These are phyloP conservation scores for Colletotrichum acutatum DNA, from an alignment of 2,329 filamentous ascomycete species.

Conservation along the genomic window DNA sequence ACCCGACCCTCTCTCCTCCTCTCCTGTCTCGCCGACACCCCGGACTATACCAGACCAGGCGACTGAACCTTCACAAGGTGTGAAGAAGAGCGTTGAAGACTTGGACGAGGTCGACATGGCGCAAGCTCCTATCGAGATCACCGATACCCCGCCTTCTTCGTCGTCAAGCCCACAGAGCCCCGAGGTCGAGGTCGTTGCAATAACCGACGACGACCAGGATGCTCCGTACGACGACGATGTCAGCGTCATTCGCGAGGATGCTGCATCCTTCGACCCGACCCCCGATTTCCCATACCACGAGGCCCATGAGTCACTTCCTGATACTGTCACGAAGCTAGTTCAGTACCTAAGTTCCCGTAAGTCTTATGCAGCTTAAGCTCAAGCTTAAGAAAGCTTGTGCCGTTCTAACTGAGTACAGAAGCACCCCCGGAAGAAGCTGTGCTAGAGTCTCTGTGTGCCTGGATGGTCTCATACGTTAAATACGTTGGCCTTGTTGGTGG, in stretches of 20 bases:
- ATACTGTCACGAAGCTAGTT: constrained; percentile 49
- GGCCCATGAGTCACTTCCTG: constrained; percentile 42
- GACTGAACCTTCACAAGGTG: constrained; percentile 24
- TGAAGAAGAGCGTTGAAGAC: constrained; percentile 59
- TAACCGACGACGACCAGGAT: constrained; percentile 49
- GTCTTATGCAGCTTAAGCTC: background rate
- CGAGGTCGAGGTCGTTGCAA: constrained; percentile 54
- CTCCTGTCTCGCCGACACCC: constrained; percentile 54
- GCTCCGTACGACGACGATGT: constrained; percentile 43
- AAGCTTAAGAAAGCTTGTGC: too few relatives aligned
- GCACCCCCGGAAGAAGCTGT: constrained; percentile 55
- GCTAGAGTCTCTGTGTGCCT: constrained; percentile 57
- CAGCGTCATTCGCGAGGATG: constrained; percentile 30
- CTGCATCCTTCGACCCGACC: constrained; percentile 53
- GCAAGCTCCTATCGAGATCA: constrained; percentile 39
- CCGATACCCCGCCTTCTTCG: constrained; percentile 45
- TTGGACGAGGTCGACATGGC: constrained; percentile 51
- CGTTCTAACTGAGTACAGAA: constrained; percentile 49
- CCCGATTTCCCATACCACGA: constrained; percentile 58
- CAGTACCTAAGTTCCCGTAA: constrained; percentile 49
- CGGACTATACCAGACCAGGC: constrained; percentile 33
- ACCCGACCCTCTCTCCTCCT: constrained; percentile 53
- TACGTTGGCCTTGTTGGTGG: constrained; percentile 50
- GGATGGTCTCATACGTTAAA: constrained; percentile 61
- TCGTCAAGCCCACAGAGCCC: constrained; percentile 55